A percentile compares a stretch with the other conserved stretches of the same genome.
phyloP scores from a whole-genome alignment of 129 eudicot genomes.

The Helichrysum umbraculigerum region DNA sequence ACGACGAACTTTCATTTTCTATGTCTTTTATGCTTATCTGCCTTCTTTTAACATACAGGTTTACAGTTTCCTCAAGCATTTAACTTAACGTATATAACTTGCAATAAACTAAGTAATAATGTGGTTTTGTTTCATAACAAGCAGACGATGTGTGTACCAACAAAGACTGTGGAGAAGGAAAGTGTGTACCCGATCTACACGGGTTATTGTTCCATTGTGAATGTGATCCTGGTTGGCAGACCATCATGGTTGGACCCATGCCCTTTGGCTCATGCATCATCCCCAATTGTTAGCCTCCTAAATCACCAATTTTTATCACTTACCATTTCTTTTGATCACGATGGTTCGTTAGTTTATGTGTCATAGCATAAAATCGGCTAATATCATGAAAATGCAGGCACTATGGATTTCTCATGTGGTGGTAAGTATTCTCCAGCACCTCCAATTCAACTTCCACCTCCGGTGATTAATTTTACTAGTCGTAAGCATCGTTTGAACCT shows the following conservation, averaged over 20 bases:
- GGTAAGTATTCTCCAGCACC: constrained; percentile 37
- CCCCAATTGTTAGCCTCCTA: constrained; percentile 54
- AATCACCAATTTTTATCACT: background rate
- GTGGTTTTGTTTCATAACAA: constrained; percentile 2
- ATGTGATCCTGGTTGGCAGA: constrained; percentile 50
- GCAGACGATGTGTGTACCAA: constrained; percentile 33
- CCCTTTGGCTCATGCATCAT: constrained; percentile 42
- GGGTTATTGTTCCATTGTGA: constrained; percentile 28
- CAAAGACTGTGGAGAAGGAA: constrained; percentile 45
- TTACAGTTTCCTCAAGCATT: background rate
- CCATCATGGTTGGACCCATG: constrained; percentile 39
- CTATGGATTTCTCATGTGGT: constrained; percentile 42
- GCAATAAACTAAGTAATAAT: background rate
- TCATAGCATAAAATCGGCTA: background rate
- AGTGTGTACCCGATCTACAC: constrained; percentile 20
- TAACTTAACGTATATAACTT: background rate
- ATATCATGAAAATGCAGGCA: constrained; percentile 29
- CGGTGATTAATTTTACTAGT: constrained; percentile 34
- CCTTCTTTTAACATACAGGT: background rate
- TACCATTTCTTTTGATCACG: background rate
- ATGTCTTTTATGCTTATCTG: background rate
- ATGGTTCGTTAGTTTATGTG: background rate
- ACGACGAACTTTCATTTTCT: background rate
- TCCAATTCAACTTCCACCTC: constrained; percentile 14
- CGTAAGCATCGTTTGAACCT: constrained; percentile 25